phyloP scores from a whole-genome alignment of 176 grass and related monocot species.

The Raddia distichophylla region DNA sequence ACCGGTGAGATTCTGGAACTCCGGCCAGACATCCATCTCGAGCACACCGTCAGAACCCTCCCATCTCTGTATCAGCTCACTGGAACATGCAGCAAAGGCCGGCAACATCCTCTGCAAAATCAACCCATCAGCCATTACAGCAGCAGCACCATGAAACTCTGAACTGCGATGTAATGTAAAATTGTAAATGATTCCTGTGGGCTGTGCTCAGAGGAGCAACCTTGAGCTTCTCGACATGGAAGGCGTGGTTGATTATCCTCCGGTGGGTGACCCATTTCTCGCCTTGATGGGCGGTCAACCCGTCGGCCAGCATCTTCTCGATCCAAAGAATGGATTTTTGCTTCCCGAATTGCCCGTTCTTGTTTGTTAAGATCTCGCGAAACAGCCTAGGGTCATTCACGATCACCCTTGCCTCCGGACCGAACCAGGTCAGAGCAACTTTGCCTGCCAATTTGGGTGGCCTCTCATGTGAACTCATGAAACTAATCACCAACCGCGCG shows the following conservation, averaged over 20 bases:
- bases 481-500: not conserved
- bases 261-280: constrained; percentile 69
- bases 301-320: constrained; percentile 3
- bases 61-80: constrained; percentile 56
- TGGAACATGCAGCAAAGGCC: constrained; percentile 43
- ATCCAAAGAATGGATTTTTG: not conserved
- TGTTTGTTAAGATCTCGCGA: constrained; percentile 57
- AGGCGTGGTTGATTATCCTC: constrained; percentile 70
- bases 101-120: constrained; percentile 51
- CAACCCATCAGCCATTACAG: not conserved
- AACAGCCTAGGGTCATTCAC: constrained; percentile 43
- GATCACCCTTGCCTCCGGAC: constrained; percentile 38
- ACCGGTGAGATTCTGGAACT: constrained; percentile 55
- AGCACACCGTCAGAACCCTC: not conserved
- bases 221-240: constrained; percentile 78
- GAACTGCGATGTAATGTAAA: no score
- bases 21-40: constrained; percentile 69
- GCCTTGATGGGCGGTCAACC: constrained; percentile 41
- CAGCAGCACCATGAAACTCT: not conserved
- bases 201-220: not conserved
- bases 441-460: constrained; percentile 47
- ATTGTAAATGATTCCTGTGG: not conserved
- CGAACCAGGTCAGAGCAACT: constrained; percentile 48
- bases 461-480: not conserved
- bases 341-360: constrained; percentile 44